Evolutionary conservation across 2,329 filamentous ascomycete species (phyloP).

Genomic region (Diplodia corticola): DNA sequence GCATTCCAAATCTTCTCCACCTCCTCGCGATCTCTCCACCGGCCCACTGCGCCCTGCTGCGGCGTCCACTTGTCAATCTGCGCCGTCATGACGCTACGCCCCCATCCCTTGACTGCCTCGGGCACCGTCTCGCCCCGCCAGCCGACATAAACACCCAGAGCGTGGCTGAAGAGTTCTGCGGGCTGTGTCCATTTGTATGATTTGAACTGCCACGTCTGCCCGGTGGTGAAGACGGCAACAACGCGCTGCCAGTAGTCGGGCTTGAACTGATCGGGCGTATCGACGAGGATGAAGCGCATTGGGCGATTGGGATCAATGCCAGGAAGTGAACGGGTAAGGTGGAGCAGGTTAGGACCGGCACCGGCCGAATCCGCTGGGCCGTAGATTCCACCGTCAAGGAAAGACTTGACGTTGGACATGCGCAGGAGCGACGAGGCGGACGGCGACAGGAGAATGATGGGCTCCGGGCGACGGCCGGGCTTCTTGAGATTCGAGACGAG

Average conservation of each 20-base stretch:
- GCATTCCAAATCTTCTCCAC: conserved; percentile 90
- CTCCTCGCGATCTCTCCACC: conserved; percentile 88
- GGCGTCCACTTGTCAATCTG: conserved; percentile 81
- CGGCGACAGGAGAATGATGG: conserved; percentile 95
- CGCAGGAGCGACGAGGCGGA: conserved; percentile 92
- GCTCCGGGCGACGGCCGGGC: conserved; percentile 60
- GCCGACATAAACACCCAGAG: conserved; percentile 83
- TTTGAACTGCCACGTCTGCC: conserved; percentile 98
- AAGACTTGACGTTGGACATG: conserved; percentile 93
- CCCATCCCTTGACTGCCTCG: conserved; percentile 77
- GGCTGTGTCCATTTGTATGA: conserved; percentile 94
- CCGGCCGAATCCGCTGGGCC: conserved; percentile 68
- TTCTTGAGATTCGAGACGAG: conserved; percentile 46
- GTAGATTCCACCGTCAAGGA: conserved; percentile 84
- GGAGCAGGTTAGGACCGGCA: conserved; percentile 73
- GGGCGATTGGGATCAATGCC: conserved; percentile 68
- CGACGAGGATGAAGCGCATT: conserved; percentile 92
- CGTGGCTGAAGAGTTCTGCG: conserved; percentile 84
- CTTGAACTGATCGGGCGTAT: conserved; percentile 91
- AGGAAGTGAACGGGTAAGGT: conserved; percentile 77
- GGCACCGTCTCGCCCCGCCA: conserved; percentile 85
- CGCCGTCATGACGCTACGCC: conserved; percentile 75
- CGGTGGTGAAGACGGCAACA: conserved; percentile 95
- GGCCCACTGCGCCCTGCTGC: conserved; percentile 47
- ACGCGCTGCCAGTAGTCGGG: conserved; percentile 97